Percentiles rank a stretch among this genome's conserved stretches.
Evolutionary conservation across 306 rosid species (phyloP).

Genomic region (Cucurbita pepo): DNA sequence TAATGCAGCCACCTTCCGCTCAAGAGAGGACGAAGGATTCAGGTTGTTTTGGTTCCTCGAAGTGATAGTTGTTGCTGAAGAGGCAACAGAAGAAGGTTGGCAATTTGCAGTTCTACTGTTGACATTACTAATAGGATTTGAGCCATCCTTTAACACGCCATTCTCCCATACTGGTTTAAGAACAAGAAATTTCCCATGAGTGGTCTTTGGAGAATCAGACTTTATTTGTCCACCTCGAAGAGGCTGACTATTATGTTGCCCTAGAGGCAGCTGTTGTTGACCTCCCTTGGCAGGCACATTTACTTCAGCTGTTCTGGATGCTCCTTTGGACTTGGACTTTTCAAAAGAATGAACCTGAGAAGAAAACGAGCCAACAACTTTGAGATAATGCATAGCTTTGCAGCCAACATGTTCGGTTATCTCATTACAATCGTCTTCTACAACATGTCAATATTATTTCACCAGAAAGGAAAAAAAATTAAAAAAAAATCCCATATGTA

Average conservation of each 20-base stretch:
- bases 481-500: too few relatives aligned
- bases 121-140: slow-evolving; percentile 40
- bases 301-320: slow-evolving; percentile 40
- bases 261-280: slow-evolving; percentile 40
- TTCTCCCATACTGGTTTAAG: slow-evolving; percentile 85
- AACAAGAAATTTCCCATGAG: slow-evolving; percentile 76
- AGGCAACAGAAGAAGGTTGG: slow-evolving; percentile 45
- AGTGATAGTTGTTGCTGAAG: slow-evolving; percentile 40
- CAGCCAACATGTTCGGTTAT: background rate
- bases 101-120: slow-evolving; percentile 41
- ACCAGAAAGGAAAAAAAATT: background rate
- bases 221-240: slow-evolving; percentile 54
- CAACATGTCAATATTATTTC: background rate
- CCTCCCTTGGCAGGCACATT: slow-evolving; percentile 39
- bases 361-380: background rate
- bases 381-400: background rate
- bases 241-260: slow-evolving; percentile 41
- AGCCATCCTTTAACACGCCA: slow-evolving; percentile 47
- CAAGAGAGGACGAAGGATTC: slow-evolving; percentile 31
- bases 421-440: background rate
- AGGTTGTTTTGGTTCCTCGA: slow-evolving; percentile 43
- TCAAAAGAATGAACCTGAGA: slow-evolving; percentile 63
- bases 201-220: slow-evolving; percentile 60
- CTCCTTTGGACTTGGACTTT: slow-evolving; percentile 62
- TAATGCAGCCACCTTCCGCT: slow-evolving; percentile 46